These are phyloP conservation scores for Paraphaeosphaeria minitans DNA, from an alignment of 2,329 filamentous ascomycete species.

Conservation along the genomic window DNA sequence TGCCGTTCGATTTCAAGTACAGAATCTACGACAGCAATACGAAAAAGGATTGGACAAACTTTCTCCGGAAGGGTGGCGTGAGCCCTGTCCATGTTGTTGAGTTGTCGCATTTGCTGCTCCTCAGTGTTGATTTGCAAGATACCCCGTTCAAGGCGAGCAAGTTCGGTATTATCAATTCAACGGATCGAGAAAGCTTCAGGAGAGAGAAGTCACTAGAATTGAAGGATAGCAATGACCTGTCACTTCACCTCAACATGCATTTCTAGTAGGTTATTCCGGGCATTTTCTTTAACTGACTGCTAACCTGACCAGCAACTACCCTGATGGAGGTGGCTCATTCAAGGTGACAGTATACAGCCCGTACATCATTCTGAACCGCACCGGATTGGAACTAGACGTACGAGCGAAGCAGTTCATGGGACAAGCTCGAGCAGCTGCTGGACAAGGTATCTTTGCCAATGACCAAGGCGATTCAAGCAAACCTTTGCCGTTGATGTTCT, in stretches of 20 bases:
- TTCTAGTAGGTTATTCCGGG: constrained; percentile 66
- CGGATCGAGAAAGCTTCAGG: constrained; percentile 83
- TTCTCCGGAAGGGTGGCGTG: constrained; percentile 91
- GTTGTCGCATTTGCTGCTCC: constrained; percentile 85
- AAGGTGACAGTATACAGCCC: constrained; percentile 94
- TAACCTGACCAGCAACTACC: constrained; percentile 63
- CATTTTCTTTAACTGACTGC: neutral
- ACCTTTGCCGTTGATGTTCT: constrained; percentile 93
- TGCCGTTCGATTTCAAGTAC: constrained; percentile 99
- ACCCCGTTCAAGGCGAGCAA: constrained; percentile 94
- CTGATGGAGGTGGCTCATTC: constrained; percentile 93
- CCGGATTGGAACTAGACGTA: constrained; percentile 84
- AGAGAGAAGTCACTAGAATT: constrained; percentile 79
- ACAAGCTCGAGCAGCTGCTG: constrained; percentile 79
- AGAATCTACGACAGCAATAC: constrained; percentile 98
- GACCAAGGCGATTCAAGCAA: constrained; percentile 67
- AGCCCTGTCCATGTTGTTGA: constrained; percentile 98
- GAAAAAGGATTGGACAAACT: constrained; percentile 98
- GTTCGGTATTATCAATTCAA: constrained; percentile 95
- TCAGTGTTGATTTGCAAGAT: constrained; percentile 97
- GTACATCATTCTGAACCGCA: constrained; percentile 95
- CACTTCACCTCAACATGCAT: constrained; percentile 82
- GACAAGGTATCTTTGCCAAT: constrained; percentile 69
- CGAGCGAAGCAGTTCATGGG: constrained; percentile 89
- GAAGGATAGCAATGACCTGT: constrained; percentile 81